These are phyloP conservation scores for Inosperma sp. DNA, from an alignment of 768 basidiomycete species.

Conservation along the genomic window DNA sequence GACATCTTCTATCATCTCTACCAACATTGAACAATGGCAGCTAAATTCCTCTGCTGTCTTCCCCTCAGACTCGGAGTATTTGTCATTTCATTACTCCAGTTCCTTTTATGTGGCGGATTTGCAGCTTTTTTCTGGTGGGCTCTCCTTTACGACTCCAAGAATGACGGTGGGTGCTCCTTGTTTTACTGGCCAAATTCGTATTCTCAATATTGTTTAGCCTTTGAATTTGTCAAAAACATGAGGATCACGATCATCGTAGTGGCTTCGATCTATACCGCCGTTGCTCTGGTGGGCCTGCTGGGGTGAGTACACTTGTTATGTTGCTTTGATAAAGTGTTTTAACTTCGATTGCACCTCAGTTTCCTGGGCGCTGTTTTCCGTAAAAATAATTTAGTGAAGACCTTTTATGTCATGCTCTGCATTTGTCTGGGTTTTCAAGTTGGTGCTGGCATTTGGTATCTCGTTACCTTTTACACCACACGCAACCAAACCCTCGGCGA, in stretches of 20 bases:
- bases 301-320: too few relatives aligned
- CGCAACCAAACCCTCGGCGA: slow-evolving; percentile 22
- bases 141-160: slow-evolving; percentile 20
- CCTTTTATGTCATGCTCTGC: slow-evolving; percentile 31
- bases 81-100: slow-evolving; percentile 38
- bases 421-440: slow-evolving; percentile 28
- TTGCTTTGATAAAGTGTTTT: slow-evolving; percentile 1
- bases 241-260: slow-evolving; percentile 31
- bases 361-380: slow-evolving; percentile 39
- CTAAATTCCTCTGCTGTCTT: slow-evolving; percentile 41
- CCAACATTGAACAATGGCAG: slow-evolving; percentile 25
- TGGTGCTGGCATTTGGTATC: slow-evolving; percentile 28
- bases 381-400: slow-evolving; percentile 33
- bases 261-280: slow-evolving; percentile 29
- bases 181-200: neutral
- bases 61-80: slow-evolving; percentile 41
- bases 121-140: slow-evolving; percentile 33
- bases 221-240: slow-evolving; percentile 22
- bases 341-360: slow-evolving; percentile 16
- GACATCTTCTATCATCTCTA: slow-evolving; percentile 3
- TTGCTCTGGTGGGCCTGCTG: slow-evolving; percentile 31
- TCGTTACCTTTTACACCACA: slow-evolving; percentile 31
- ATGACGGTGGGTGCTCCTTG: slow-evolving; percentile 19
- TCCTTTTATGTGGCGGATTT: slow-evolving; percentile 29
- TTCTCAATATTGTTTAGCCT: slow-evolving; percentile 16